Evolutionary conservation across 2,329 filamentous ascomycete genomes (phyloP), one percentile per base, ranked within the genome.

Genomic region (Allantophomopsis cytisporea): DNA sequence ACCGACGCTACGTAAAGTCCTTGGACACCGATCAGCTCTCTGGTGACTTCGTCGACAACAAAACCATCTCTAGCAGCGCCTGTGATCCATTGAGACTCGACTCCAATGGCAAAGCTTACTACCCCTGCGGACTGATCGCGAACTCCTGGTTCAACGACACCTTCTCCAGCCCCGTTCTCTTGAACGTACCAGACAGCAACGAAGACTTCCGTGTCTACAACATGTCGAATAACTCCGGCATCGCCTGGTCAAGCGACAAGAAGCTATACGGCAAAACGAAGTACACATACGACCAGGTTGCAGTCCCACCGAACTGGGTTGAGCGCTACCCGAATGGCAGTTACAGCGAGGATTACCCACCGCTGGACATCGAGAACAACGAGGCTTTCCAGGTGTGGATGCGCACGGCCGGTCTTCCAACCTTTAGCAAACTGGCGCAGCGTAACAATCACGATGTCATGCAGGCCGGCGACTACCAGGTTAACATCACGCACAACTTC

Each of bases 311-410:
- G 4, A 93, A 95, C 59, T 98, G 91, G 91, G 57, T 63, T 14
- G 54, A 69, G 11, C 71, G 75, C 42, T 94, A 81, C 49, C 80
- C 79, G 6, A 56, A 80, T 31, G 74, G 72, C 44, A 94, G 94
- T 55, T 94, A 94, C 55, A 79, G 72, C 3, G 58, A 65, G 0
- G 62, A 72, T 1, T 69, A 71, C 38, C 73, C 72, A 2, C 77
- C 85, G 16, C 86, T 87, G 0, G 62, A 91, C 50, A 59, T 96
- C 14, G 70, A 80, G 45, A 63, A 76, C 1, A 80, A 86, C 62
- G 83, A 94, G 58, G 76, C 78, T 34, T 94, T 98, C 59, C 88
- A 95, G 62, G 88, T 96, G 16, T 98, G 91, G 91, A 98, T 98
- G 91, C 79, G 91, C 51, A 94, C 93, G 2, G 91, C 91, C 17